Conservation (phyloP, 2,329 filamentous ascomycete species). For the Fusarium miscanthi region DNA sequence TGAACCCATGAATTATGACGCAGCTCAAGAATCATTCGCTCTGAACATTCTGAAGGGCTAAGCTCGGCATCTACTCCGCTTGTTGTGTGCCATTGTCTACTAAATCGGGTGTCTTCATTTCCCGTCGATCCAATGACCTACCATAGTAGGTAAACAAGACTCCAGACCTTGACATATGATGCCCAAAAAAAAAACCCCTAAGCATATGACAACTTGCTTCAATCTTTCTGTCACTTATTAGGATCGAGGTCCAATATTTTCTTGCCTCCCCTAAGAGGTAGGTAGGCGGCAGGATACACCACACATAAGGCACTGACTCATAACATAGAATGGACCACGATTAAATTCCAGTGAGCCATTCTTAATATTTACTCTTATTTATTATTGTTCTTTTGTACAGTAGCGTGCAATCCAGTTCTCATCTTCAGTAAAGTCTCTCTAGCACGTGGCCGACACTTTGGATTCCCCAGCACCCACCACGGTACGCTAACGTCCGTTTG, state of each 20-base stretch:
- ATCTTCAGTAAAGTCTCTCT: neutral
- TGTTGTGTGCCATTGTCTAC: conserved; percentile 1
- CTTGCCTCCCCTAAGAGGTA: neutral
- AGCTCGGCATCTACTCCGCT: conserved; percentile 3
- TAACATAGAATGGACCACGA: neutral
- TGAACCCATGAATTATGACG: neutral
- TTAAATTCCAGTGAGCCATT: neutral
- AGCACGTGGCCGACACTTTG: neutral
- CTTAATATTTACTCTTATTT: neutral
- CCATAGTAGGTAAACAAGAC: neutral
- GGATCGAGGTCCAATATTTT: neutral
- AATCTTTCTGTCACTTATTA: neutral
- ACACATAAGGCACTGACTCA: neutral
- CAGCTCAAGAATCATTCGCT: neutral
- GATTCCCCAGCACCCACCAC: neutral
- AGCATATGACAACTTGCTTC: neutral
- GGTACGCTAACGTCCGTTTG: neutral
- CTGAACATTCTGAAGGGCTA: neutral
- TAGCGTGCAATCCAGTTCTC: neutral
- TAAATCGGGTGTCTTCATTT: conserved; percentile 32
- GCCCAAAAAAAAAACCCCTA: neutral
- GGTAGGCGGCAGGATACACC: conserved; percentile 2
- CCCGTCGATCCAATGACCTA: conserved; percentile 36
- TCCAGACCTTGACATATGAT: neutral
- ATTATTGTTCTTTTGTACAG: neutral